phyloP scores from a whole-genome alignment of 169 alveolate species.

The Plasmodium gonderi region DNA sequence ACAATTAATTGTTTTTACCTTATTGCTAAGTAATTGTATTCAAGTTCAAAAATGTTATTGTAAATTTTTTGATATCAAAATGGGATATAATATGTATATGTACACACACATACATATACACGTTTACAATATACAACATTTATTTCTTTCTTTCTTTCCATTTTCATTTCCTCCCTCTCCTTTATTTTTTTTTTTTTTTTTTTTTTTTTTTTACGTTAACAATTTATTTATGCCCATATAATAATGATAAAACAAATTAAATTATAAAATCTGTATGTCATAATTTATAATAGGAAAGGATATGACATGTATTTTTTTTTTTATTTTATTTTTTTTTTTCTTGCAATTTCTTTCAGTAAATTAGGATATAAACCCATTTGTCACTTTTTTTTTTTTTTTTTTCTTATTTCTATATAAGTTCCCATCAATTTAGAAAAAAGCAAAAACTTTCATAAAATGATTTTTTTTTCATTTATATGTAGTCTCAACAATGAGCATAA shows the following conservation, averaged over 20 bases:
- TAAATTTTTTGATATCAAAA: background rate
- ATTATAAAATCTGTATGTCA: conserved; percentile 9
- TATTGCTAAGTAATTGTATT: background rate
- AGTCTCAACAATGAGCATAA: background rate
- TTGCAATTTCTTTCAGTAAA: conserved; percentile 13
- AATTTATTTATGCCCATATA: conserved; percentile 1
- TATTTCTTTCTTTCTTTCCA: background rate
- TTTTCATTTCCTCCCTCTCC: background rate
- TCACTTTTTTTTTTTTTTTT: conserved; percentile 27
- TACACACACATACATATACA: background rate
- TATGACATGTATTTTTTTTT: conserved; percentile 4
- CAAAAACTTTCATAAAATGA: conserved; percentile 15
- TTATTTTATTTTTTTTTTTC: background rate
- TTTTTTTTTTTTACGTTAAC: background rate
- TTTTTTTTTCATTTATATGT: conserved; percentile 22
- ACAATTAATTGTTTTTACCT: background rate
- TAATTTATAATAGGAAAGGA: conserved; percentile 20
- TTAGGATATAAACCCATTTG: conserved; percentile 53
- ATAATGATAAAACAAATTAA: conserved; percentile 18
- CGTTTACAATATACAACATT: background rate
- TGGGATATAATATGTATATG: background rate
- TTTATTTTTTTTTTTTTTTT: background rate
- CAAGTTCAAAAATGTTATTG: background rate
- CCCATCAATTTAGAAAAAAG: conserved; percentile 5
- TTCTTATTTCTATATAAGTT: conserved; percentile 7